These are phyloP conservation scores for Spathaspora boniae DNA, from an alignment of 805 yeast genomes.

Conservation along the genomic window DNA sequence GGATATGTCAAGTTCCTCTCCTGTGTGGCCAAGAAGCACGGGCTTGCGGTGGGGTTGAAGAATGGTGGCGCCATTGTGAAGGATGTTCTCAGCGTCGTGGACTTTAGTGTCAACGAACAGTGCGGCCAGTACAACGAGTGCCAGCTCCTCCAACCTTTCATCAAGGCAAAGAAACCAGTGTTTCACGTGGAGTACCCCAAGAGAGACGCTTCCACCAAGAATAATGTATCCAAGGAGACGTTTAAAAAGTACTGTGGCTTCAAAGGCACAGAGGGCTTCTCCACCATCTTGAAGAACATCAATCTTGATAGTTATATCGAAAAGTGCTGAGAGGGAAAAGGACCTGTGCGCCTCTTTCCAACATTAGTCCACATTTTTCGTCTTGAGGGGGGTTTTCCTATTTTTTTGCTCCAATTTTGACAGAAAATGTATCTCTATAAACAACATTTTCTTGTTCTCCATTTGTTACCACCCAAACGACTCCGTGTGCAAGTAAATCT, in stretches of 20 bases:
- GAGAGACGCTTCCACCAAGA: slow-evolving; percentile 13
- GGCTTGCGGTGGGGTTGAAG: slow-evolving; percentile 22
- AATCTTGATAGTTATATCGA: slow-evolving; percentile 19
- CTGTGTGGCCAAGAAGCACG: slow-evolving; percentile 13
- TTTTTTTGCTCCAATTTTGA: too few species aligned
- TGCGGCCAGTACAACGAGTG: slow-evolving; percentile 24
- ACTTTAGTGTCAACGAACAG: slow-evolving; percentile 25
- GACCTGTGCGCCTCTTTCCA: too few species aligned
- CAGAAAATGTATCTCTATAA: too few species aligned
- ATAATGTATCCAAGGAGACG: slow-evolving; percentile 4
- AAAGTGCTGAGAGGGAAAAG: too few species aligned
- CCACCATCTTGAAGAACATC: slow-evolving; percentile 20
- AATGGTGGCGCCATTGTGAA: slow-evolving; percentile 20
- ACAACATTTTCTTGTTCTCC: too few species aligned
- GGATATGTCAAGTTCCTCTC: slow-evolving; percentile 21
- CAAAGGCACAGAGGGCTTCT: slow-evolving; percentile 12
- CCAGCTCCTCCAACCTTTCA: slow-evolving; percentile 13
- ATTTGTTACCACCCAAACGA: slow-evolving; percentile 46
- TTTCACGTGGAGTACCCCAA: slow-evolving; percentile 26
- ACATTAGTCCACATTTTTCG: too few species aligned
- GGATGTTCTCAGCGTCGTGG: slow-evolving; percentile 14
- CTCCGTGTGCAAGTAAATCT: slow-evolving; percentile 50
- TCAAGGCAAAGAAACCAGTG: slow-evolving; percentile 16
- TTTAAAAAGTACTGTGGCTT: slow-evolving; percentile 10
- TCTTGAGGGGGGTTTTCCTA: too few species aligned